A percentile compares a stretch with the other conserved stretches of the same genome.
These are phyloP conservation scores for Pseudopediastrum boryanum DNA, from an alignment of 139 green algal species.

Conservation along the genomic window DNA sequence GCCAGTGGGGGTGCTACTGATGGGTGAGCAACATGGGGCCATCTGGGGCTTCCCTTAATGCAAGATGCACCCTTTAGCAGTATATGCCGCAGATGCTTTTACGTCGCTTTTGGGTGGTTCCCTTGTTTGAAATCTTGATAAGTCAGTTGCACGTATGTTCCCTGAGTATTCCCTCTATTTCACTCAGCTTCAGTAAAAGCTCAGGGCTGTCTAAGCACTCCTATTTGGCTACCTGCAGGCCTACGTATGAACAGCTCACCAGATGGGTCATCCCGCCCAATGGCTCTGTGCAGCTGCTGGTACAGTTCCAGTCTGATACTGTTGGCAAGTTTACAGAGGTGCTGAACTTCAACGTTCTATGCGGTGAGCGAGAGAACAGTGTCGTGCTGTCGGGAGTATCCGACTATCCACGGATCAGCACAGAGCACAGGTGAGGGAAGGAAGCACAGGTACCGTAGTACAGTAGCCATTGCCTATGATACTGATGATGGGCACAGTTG, in stretches of 20 bases:
- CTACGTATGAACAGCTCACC: slow-evolving; percentile 18
- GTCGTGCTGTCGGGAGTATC: slow-evolving; percentile 56
- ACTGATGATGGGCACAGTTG: no score
- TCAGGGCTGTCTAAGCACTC: background rate
- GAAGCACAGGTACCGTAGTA: no score
- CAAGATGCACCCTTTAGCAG: no score
- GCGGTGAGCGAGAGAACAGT: slow-evolving; percentile 48
- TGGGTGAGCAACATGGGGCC: no score
- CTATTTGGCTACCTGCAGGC: slow-evolving; percentile 16
- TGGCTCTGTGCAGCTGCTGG: slow-evolving; percentile 51
- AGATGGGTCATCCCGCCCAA: slow-evolving; percentile 70
- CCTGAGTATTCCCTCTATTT: background rate
- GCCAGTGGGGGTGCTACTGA: no score
- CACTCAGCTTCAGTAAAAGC: no score
- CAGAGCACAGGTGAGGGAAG: slow-evolving; percentile 57
- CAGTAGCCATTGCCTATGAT: no score
- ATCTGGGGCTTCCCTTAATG: no score
- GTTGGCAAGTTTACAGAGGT: slow-evolving; percentile 62
- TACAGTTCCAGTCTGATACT: slow-evolving; percentile 65
- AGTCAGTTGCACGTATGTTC: background rate
- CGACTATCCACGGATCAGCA: slow-evolving; percentile 73
- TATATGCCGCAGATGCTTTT: no score
- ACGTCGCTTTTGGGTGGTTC: background rate
- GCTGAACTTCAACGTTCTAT: slow-evolving; percentile 71
- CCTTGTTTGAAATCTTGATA: background rate